Percentiles rank a stretch among this genome's conserved stretches.
Evolutionary conservation across 129 eudicot species (phyloP).

Genomic region (Oenanthe sinensis): DNA sequence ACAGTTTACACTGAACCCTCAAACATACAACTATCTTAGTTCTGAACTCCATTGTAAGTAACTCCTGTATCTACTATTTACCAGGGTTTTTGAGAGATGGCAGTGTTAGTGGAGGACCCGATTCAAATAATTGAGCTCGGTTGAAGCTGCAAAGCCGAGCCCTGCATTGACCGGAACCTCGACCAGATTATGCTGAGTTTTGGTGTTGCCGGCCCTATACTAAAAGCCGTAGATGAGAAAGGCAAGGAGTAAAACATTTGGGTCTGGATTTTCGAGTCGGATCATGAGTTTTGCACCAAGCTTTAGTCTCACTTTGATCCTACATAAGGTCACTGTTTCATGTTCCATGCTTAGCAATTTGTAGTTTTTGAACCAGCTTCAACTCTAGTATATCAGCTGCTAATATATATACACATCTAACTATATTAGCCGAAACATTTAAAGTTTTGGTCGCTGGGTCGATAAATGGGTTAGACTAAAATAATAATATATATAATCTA

Average conservation of each 20-base stretch:
- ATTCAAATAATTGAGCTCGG: constrained; percentile 64
- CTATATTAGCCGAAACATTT: too few relatives aligned
- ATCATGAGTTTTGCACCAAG: constrained; percentile 66
- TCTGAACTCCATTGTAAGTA: background rate
- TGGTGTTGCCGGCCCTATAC: constrained; percentile 82
- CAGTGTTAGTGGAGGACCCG: constrained; percentile 61
- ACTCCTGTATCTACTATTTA: background rate
- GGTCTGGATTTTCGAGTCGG: constrained; percentile 81
- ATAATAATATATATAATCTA: too few relatives aligned
- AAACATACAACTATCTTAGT: background rate
- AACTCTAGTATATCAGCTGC: background rate
- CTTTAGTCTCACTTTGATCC: constrained; percentile 79
- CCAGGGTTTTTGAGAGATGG: constrained; percentile 29
- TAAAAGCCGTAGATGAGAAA: constrained; percentile 52
- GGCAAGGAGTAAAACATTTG: constrained; percentile 67
- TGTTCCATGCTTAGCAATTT: background rate
- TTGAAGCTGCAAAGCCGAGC: constrained; percentile 55
- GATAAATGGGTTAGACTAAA: too few relatives aligned
- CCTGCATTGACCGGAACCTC: constrained; percentile 70
- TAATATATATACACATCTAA: background rate
- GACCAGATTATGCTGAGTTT: constrained; percentile 79
- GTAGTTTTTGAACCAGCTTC: background rate
- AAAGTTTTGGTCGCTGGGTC: too few relatives aligned
- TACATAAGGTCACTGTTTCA: constrained; percentile 31
- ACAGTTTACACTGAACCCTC: background rate